phyloP scores from a whole-genome alignment of 192 early-diverging fungal species.

The Backusella morwellensis region DNA sequence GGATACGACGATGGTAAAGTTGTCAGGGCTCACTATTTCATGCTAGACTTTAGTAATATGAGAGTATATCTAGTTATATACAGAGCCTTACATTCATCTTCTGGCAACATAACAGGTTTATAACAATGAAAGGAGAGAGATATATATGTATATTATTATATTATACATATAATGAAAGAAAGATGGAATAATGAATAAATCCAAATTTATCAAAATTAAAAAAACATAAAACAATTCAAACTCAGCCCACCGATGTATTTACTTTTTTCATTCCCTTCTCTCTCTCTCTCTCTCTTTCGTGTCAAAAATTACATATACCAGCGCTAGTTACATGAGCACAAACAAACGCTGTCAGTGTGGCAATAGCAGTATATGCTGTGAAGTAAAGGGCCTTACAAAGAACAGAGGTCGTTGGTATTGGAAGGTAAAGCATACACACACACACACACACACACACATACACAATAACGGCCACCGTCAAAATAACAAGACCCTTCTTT shows the following conservation, averaged over 20 bases:
- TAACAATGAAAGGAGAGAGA: not conserved
- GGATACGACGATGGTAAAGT: not conserved
- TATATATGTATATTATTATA: no score
- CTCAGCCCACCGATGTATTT: not conserved
- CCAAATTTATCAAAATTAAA: no score
- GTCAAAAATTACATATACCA: not conserved
- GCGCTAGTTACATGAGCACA: not conserved
- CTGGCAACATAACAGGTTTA: not conserved
- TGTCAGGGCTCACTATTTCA: not conserved
- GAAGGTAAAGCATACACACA: not conserved
- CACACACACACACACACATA: no score
- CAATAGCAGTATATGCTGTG: not conserved
- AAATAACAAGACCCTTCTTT: not conserved
- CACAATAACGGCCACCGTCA: not conserved
- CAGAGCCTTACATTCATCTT: not conserved
- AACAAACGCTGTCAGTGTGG: not conserved
- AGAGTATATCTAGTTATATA: not conserved
- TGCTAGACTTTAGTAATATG: not conserved
- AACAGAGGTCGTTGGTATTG: constrained; percentile 13
- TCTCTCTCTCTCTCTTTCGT: not conserved
- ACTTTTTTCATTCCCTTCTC: no score
- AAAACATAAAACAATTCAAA: not conserved
- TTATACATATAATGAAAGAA: no score
- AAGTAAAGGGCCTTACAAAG: not conserved
- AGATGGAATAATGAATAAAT: no score